Conservation (phyloP, 176 grass and related monocot species). For the Otatea glauca region DNA sequence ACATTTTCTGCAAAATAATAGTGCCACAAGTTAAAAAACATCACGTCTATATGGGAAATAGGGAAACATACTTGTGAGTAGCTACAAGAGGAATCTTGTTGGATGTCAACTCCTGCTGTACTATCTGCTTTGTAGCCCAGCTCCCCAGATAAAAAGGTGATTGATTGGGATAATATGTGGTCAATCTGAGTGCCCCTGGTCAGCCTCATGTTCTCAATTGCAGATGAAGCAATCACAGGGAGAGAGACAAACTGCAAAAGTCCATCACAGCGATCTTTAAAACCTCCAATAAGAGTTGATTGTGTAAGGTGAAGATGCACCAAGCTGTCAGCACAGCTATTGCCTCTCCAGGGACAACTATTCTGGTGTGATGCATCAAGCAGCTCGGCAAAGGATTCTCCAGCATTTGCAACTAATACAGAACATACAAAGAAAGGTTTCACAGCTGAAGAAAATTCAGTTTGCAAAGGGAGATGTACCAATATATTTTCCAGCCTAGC, state of each 20-base stretch:
- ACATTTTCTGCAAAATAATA: conserved; percentile 24
- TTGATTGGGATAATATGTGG: conserved; percentile 69
- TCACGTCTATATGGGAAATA: conserved; percentile 1
- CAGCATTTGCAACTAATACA: conserved; percentile 70
- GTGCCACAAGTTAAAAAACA: conserved; percentile 29
- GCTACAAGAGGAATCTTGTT: conserved; percentile 59
- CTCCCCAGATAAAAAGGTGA: conserved; percentile 71
- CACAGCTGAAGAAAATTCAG: conserved; percentile 44
- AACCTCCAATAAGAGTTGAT: conserved; percentile 81
- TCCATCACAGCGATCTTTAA: conserved; percentile 91
- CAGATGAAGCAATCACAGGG: conserved; percentile 80
- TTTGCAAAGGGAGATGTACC: conserved; percentile 36
- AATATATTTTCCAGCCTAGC: conserved; percentile 47
- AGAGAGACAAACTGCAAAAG: conserved; percentile 85
- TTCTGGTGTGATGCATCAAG: conserved; percentile 74
- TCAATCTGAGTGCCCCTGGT: conserved; percentile 73
- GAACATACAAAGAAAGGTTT: conserved; percentile 58
- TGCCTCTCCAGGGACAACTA: conserved; percentile 90
- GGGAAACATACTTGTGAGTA: conserved; percentile 71
- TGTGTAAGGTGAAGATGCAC: conserved; percentile 84
- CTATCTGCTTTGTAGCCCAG: conserved; percentile 72
- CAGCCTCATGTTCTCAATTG: conserved; percentile 81
- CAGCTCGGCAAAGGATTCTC: conserved; percentile 75
- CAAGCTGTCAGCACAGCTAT: conserved; percentile 89
- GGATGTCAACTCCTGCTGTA: conserved; percentile 57